Evolutionary conservation across 2,329 filamentous ascomycete species (phyloP), one percentile per base, ranked within the genome.

Genomic region (Didymella arachidicola): DNA sequence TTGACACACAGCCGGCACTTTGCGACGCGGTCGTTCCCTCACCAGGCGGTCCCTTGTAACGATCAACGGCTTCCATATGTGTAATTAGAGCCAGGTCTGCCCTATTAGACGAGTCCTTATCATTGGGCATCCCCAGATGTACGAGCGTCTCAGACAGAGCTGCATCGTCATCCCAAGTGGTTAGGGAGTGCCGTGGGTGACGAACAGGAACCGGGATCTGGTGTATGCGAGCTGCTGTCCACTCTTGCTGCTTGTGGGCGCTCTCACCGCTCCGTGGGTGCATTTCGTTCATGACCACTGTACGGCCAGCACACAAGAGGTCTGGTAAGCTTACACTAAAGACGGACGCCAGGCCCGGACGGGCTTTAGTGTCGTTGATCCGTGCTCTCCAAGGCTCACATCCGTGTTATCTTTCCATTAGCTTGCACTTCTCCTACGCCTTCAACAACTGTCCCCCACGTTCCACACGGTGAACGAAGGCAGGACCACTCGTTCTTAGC

Each of bases 191-290:
- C 45, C 19, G 50, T 26, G 16, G 30, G 38, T 29, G 49, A 58
- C 65, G 56, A 61, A 47, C 41, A 63, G 59, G 62, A 66, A 65
- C 71, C 71, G 68, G 69, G 52, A 61, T 63, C 59, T 39, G 50
- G 51, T 30, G 51, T 49, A 50, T 60, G 58, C 58, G 39, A 42
- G 32, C 44, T 48, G 47, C 43, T 46, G 41, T 52, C 50, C 51
- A 50, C 57, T 57, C 44, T 53, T 11, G 48, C 52, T 59, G 43
- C 60, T 38, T 39, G 51, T 36, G 26, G 50, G 42, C 48, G 53
- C 49, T 19, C 58, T 66, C 67, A 69, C 66, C 68, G 66, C 66
- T 63, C 61, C 56, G 60, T 64, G 29, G 36, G 36, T 16, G 42
- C 43, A 8, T 32, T 36, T n/a, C 29, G n/a, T 54, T 25, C 45